phyloP scores from a whole-genome alignment of 257 asterid species.

The Ilex aquifolium region DNA sequence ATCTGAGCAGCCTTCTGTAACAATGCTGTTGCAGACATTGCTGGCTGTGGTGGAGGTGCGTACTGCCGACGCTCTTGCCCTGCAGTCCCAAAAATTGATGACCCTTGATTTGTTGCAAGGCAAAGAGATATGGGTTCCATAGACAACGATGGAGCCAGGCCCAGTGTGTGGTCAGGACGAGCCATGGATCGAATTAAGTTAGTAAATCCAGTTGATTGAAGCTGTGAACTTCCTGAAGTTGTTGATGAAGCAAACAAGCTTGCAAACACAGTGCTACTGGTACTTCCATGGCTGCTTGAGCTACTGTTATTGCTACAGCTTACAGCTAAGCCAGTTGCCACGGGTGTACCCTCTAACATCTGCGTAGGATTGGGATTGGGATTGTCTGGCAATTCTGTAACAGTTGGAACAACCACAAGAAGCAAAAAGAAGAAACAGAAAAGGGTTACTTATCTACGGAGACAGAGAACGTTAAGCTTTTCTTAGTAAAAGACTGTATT shows the following conservation, averaged over 20 bases:
- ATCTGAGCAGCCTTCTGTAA: conserved; percentile 85
- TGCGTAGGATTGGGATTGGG: conserved; percentile 25
- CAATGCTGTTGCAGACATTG: conserved; percentile 84
- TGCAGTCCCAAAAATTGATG: conserved; percentile 40
- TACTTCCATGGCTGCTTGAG: conserved; percentile 54
- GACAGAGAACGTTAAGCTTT: conserved; percentile 19
- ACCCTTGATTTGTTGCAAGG: conserved; percentile 53
- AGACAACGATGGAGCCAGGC: conserved; percentile 32
- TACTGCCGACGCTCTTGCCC: conserved; percentile 70
- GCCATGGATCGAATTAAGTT: conserved; percentile 35
- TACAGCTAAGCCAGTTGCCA: conserved; percentile 28
- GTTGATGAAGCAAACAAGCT: conserved; percentile 72
- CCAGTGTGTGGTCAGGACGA: conserved; percentile 27
- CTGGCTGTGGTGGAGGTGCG: conserved; percentile 50
- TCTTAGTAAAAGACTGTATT: conserved; percentile 18
- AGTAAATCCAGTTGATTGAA: conserved; percentile 39
- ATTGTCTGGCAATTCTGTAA: conserved; percentile 40
- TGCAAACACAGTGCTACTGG: conserved; percentile 50
- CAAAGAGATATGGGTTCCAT: conserved; percentile 57
- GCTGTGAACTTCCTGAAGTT: conserved; percentile 41
- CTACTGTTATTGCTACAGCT: conserved; percentile 37
- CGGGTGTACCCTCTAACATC: conserved; percentile 38
- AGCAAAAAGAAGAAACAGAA: conserved; percentile 7
- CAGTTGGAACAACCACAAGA: conserved; percentile 8
- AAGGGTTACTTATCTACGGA: conserved; percentile 11